These are phyloP conservation scores for Orbilia brochopaga DNA, from an alignment of 2,329 filamentous ascomycete species.

Conservation along the genomic window DNA sequence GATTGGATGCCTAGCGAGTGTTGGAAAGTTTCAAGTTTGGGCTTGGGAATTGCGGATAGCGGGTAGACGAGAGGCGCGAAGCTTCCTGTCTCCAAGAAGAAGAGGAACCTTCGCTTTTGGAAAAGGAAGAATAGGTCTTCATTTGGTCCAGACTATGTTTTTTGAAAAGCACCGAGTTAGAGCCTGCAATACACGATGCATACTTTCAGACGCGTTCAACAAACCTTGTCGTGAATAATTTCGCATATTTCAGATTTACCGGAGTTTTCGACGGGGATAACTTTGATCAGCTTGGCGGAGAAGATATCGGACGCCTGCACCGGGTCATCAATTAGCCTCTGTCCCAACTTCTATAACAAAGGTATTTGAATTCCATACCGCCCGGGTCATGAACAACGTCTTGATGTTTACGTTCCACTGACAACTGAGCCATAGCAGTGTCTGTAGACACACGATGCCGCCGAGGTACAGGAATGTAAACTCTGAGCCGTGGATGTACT, in stretches of 20 bases:
- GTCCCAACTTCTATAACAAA: conserved; percentile 51
- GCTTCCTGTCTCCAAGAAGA: conserved; percentile 71
- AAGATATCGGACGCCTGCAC: conserved; percentile 61
- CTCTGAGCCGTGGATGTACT: conserved; percentile 89
- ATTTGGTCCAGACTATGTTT: conserved; percentile 70
- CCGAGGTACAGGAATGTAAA: conserved; percentile 98
- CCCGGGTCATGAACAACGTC: conserved; percentile 78
- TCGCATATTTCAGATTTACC: conserved; percentile 86
- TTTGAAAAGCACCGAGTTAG: conserved; percentile 1
- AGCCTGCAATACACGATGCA: not conserved
- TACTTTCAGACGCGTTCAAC: conserved; percentile 53
- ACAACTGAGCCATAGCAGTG: conserved; percentile 90
- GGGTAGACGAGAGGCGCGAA: conserved; percentile 83
- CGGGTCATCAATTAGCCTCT: conserved; percentile 3
- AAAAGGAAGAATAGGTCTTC: conserved; percentile 87
- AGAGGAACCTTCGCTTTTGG: conserved; percentile 96
- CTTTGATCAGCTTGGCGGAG: conserved; percentile 85
- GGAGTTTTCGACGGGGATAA: conserved; percentile 87
- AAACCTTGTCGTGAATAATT: conserved; percentile 74
- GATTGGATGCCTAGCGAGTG: conserved; percentile 75
- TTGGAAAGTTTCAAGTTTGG: conserved; percentile 78
- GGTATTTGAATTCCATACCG: conserved; percentile 59
- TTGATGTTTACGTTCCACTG: conserved; percentile 94
- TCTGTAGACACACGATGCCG: conserved; percentile 83
- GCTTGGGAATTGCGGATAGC: conserved; percentile 85